Evolutionary conservation across 2,329 filamentous ascomycete genomes (phyloP).

Genomic region (Lecanosticta acicola): DNA sequence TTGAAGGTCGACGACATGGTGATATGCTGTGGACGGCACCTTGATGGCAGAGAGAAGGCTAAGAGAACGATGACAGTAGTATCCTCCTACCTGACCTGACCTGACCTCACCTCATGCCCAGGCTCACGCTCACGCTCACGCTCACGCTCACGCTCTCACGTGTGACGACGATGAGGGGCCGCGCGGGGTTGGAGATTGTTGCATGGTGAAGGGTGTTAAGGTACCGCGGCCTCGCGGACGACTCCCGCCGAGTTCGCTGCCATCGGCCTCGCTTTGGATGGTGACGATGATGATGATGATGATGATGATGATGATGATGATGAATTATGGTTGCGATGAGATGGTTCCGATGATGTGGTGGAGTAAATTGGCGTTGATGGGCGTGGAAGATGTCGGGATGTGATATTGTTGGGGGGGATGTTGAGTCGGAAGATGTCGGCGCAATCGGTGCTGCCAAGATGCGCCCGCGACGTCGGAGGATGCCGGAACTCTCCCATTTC

Average conservation of each 20-base stretch:
- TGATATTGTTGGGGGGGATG: not conserved
- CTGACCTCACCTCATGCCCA: not conserved
- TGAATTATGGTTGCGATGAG: too few relatives aligned
- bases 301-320: too few relatives aligned
- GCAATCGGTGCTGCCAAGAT: not conserved
- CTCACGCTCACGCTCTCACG: not conserved
- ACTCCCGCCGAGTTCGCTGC: not conserved
- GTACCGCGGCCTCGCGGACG: not conserved
- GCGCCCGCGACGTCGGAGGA: not conserved
- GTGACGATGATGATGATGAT: too few relatives aligned
- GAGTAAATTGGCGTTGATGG: not conserved
- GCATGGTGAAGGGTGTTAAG: not conserved
- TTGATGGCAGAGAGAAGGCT: not conserved
- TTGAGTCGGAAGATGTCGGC: not conserved
- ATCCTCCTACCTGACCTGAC: not conserved
- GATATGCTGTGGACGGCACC: slow-evolving; percentile 1
- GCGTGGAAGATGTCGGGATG: not conserved
- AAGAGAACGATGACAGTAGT: not conserved
- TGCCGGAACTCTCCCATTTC: too few relatives aligned
- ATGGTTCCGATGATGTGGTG: not conserved
- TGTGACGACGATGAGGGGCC: not conserved
- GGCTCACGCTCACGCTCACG: not conserved
- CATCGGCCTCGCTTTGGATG: too few relatives aligned
- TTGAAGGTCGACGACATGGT: slow-evolving; percentile 3
- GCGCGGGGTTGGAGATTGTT: not conserved